Conservation (phyloP, 352 stramenopile genomes). For the Globisporangium middletonii region DNA sequence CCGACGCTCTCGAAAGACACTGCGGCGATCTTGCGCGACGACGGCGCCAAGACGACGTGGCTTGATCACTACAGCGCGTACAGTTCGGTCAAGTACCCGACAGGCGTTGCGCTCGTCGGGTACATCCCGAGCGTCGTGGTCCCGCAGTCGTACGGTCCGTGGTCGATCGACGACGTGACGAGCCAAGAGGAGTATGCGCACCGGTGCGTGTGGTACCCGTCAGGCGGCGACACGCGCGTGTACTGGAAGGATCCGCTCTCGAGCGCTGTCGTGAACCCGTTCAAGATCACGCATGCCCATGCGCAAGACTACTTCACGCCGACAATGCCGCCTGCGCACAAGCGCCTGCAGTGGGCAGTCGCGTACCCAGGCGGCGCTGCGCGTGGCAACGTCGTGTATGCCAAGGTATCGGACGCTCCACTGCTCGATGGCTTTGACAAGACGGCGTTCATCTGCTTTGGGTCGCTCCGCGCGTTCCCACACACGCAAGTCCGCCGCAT, state of each 20-base stretch:
- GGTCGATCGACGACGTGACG: slow-evolving; percentile 18
- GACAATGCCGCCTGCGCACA: slow-evolving; percentile 13
- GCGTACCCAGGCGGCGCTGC: slow-evolving; percentile 24
- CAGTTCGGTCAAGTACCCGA: background rate
- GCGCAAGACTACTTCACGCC: slow-evolving; percentile 30
- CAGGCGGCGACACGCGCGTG: slow-evolving; percentile 7
- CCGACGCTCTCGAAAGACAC: background rate
- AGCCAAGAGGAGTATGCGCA: slow-evolving; percentile 12
- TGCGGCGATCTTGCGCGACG: background rate
- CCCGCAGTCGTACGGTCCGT: slow-evolving; percentile 1
- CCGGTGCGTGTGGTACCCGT: slow-evolving; percentile 39
- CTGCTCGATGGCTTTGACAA: slow-evolving; percentile 20
- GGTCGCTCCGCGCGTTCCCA: slow-evolving; percentile 35
- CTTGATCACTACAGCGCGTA: slow-evolving; percentile 15
- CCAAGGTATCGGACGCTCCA: slow-evolving; percentile 16
- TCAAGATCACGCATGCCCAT: slow-evolving; percentile 14
- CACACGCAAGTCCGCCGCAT: slow-evolving; percentile 45
- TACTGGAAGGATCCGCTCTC: slow-evolving; percentile 20
- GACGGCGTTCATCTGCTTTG: slow-evolving; percentile 23
- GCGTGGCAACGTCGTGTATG: slow-evolving; percentile 43
- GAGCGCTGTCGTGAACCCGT: slow-evolving; percentile 23
- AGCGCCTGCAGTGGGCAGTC: slow-evolving; percentile 35
- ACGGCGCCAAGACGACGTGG: slow-evolving; percentile 15
- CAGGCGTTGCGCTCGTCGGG: too few species aligned
- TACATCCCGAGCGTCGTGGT: too few species aligned